Percentiles rank a stretch among this genome's conserved stretches.
Evolutionary conservation across 2,329 filamentous ascomycete genomes (phyloP).

Genomic region (Pseudogymnoascus pannorum): DNA sequence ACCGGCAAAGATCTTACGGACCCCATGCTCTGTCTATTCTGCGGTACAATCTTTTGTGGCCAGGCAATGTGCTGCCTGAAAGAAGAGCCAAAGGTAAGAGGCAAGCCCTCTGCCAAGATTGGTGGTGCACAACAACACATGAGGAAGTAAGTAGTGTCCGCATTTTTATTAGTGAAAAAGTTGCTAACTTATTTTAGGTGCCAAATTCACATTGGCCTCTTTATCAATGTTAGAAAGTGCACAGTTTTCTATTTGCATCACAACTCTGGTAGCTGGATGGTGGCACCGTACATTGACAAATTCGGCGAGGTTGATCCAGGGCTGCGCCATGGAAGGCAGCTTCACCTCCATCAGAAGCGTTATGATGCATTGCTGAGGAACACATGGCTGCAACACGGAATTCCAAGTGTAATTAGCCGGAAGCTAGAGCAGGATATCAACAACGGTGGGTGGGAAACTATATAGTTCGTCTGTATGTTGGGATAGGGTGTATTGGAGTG

Average conservation of each 20-base stretch:
- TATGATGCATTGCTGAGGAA: slow-evolving; percentile 84
- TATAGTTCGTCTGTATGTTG: slow-evolving; percentile 31
- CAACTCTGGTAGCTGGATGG: slow-evolving; percentile 72
- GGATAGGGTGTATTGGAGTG: background rate
- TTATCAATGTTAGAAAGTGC: slow-evolving; percentile 96
- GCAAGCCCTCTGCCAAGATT: slow-evolving; percentile 42
- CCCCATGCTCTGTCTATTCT: slow-evolving; percentile 87
- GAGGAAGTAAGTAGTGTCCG: slow-evolving; percentile 54
- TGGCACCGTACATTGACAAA: slow-evolving; percentile 88
- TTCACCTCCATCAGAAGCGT: slow-evolving; percentile 87
- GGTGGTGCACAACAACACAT: slow-evolving; percentile 91
- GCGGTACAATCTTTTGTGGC: slow-evolving; percentile 92
- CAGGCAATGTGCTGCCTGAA: slow-evolving; percentile 87
- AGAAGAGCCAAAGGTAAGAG: slow-evolving; percentile 39
- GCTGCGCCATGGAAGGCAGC: slow-evolving; percentile 74
- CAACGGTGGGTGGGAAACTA: slow-evolving; percentile 95
- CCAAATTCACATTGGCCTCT: slow-evolving; percentile 82
- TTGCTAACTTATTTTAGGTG: slow-evolving; percentile 48
- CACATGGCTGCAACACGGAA: slow-evolving; percentile 77
- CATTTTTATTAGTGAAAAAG: slow-evolving; percentile 22
- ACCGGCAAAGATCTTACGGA: slow-evolving; percentile 89
- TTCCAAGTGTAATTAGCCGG: slow-evolving; percentile 82
- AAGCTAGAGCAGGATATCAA: slow-evolving; percentile 94
- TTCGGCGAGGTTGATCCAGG: slow-evolving; percentile 95
- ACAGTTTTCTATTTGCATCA: slow-evolving; percentile 82